phyloP scores from a whole-genome alignment of 2,329 filamentous ascomycete genomes.

The Curvularia sp. region DNA sequence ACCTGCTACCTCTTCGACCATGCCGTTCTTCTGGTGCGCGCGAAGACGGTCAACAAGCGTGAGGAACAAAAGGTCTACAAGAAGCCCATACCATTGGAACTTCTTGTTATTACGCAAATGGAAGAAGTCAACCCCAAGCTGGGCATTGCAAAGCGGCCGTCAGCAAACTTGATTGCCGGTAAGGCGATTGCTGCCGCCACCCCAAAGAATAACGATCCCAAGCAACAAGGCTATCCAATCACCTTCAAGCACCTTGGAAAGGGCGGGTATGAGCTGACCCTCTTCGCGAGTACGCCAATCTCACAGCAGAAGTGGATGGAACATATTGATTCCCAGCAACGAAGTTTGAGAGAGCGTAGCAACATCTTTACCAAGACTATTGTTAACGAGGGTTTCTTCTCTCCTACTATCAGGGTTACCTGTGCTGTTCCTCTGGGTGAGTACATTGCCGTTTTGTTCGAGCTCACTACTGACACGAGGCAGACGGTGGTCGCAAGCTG shows the following conservation, averaged over 20 bases:
- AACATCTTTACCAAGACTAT: constrained; percentile 74
- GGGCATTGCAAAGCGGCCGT: constrained; percentile 83
- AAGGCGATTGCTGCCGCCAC: constrained; percentile 59
- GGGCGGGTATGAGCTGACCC: constrained; percentile 88
- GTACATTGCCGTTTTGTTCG: constrained; percentile 40
- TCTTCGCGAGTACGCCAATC: constrained; percentile 85
- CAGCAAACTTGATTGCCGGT: constrained; percentile 72
- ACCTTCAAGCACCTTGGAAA: constrained; percentile 96
- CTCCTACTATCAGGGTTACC: constrained; percentile 86
- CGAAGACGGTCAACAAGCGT: constrained; percentile 89
- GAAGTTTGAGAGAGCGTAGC: constrained; percentile 77
- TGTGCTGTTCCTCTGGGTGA: constrained; percentile 90
- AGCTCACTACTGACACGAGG: constrained; percentile 31
- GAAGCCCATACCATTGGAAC: constrained; percentile 91
- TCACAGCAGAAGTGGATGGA: constrained; percentile 97
- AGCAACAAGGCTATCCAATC: constrained; percentile 86
- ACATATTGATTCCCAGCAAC: constrained; percentile 89
- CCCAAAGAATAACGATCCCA: constrained; percentile 45
- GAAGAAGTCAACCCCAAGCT: constrained; percentile 87
- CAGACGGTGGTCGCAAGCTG: constrained; percentile 92
- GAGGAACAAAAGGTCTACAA: constrained; percentile 96
- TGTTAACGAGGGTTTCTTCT: constrained; percentile 88
- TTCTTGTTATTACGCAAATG: constrained; percentile 95
- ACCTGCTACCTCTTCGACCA: constrained; percentile 97
- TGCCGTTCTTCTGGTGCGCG: constrained; percentile 86